A percentile compares a stretch with the other conserved stretches of the same genome.
Evolutionary conservation across 345 rosid genomes (phyloP).

Genomic region (Brassica cretica): DNA sequence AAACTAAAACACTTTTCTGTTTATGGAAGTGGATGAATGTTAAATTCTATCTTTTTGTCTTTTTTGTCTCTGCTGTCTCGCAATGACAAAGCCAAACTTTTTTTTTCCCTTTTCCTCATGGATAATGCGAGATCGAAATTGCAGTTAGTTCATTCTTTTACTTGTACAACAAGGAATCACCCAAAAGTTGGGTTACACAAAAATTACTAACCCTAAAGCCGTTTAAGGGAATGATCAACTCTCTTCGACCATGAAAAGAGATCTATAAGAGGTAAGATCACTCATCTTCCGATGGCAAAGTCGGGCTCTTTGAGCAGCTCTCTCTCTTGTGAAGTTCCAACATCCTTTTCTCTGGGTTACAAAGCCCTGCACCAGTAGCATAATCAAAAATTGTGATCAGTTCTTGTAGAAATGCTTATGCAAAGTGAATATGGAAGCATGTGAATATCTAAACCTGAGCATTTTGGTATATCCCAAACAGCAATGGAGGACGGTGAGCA

Average conservation of each 20-base stretch:
- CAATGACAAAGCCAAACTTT: not conserved
- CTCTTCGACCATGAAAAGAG: not conserved
- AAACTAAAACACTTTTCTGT: conserved; percentile 27
- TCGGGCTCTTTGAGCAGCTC: conserved; percentile 78
- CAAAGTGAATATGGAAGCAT: not conserved
- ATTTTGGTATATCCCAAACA: conserved; percentile 90
- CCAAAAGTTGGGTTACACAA: not conserved
- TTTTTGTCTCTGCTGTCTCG: not conserved
- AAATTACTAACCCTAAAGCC: conserved; percentile 23
- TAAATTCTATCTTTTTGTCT: conserved; percentile 5
- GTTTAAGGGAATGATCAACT: conserved; percentile 1
- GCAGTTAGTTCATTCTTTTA: conserved; percentile 23
- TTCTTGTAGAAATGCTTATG: conserved; percentile 5
- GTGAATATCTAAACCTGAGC: conserved; percentile 66
- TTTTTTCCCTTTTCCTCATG: not conserved
- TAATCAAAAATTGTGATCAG: conserved; percentile 12
- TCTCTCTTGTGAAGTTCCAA: conserved; percentile 77
- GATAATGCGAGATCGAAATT: conserved; percentile 1
- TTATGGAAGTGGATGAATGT: conserved; percentile 30
- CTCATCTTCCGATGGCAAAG: conserved; percentile 61
- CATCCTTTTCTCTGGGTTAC: conserved; percentile 49
- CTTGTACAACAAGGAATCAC: conserved; percentile 37
- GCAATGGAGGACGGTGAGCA: conserved; percentile 73
- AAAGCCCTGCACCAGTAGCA: not conserved
- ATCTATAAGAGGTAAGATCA: not conserved